A percentile compares a stretch with the other conserved stretches of the same genome.
Evolutionary conservation across 2,329 filamentous ascomycete genomes (phyloP).

Genomic region (Seiridium unicorne): DNA sequence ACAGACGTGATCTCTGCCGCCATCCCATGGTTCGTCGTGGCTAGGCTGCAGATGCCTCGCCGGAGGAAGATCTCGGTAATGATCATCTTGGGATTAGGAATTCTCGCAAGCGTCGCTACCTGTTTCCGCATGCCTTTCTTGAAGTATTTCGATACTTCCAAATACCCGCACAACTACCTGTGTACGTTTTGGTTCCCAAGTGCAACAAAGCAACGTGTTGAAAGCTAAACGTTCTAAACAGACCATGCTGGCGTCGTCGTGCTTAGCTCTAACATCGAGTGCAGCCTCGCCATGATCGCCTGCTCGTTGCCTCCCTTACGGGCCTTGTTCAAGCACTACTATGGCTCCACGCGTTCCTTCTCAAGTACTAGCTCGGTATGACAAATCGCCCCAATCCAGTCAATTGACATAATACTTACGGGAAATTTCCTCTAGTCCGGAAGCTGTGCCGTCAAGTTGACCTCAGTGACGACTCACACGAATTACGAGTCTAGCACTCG

Average conservation of each 20-base stretch:
- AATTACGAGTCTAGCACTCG: neutral
- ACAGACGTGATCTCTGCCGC: slow-evolving; percentile 26
- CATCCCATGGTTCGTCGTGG: slow-evolving; percentile 27
- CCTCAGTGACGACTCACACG: neutral
- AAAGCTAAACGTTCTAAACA: neutral
- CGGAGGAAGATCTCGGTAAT: slow-evolving; percentile 17
- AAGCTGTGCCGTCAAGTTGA: neutral
- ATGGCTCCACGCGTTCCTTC: neutral
- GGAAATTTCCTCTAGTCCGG: neutral
- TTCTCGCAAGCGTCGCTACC: slow-evolving; percentile 8
- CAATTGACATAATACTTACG: neutral
- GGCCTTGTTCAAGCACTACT: slow-evolving; percentile 9
- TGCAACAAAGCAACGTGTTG: neutral
- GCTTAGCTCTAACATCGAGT: slow-evolving; percentile 14
- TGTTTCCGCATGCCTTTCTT: slow-evolving; percentile 10
- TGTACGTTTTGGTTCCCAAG: slow-evolving; percentile 2
- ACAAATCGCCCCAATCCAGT: neutral
- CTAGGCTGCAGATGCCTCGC: slow-evolving; percentile 22
- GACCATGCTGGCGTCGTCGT: slow-evolving; percentile 10
- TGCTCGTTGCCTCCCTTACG: slow-evolving; percentile 14
- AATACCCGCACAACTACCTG: slow-evolving; percentile 2
- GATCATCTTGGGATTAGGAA: slow-evolving; percentile 9
- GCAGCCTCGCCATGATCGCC: slow-evolving; percentile 14
- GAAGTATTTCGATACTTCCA: neutral
- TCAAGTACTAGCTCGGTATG: neutral